Evolutionary conservation across 1,284 basidiomycete species (phyloP).

Genomic region (Ganoderma resinaceum): DNA sequence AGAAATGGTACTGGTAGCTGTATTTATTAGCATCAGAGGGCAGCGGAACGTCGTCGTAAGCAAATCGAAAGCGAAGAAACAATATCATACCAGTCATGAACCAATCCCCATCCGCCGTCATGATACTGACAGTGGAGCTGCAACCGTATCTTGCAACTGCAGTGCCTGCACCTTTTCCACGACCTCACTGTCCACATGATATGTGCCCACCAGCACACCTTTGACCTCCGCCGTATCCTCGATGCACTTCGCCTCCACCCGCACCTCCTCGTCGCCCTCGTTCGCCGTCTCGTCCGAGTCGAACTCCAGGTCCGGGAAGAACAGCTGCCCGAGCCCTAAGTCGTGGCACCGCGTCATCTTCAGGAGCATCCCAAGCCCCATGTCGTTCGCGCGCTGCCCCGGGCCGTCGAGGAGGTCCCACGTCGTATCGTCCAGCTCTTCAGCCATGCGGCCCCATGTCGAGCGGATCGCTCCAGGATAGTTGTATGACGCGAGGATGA

Average conservation of each 20-base stretch:
- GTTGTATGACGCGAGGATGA: slow-evolving; percentile 71
- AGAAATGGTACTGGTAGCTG: not conserved
- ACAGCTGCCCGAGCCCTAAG: slow-evolving; percentile 75
- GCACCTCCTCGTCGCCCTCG: slow-evolving; percentile 12
- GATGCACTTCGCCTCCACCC: slow-evolving; percentile 1
- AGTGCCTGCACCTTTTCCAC: not conserved
- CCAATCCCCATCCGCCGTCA: not conserved
- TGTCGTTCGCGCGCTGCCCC: slow-evolving; percentile 46
- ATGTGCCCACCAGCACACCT: not conserved
- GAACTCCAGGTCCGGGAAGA: slow-evolving; percentile 51
- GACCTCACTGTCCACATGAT: not conserved
- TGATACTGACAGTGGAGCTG: not conserved
- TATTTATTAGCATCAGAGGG: not conserved
- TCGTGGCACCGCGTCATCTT: slow-evolving; percentile 80
- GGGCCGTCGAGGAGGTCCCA: slow-evolving; percentile 64
- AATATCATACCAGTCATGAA: not conserved
- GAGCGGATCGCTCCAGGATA: slow-evolving; percentile 68
- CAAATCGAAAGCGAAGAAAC: slow-evolving; percentile 2
- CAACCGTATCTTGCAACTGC: not conserved
- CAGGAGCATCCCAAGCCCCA: slow-evolving; percentile 68
- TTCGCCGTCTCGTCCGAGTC: slow-evolving; percentile 26
- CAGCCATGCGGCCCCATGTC: slow-evolving; percentile 71
- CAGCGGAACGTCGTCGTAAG: slow-evolving; percentile 1
- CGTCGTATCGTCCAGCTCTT: slow-evolving; percentile 70
- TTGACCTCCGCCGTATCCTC: not conserved